These are phyloP conservation scores for Phaeosphaeria sp. DNA, from an alignment of 2,329 filamentous ascomycete species.

Conservation along the genomic window DNA sequence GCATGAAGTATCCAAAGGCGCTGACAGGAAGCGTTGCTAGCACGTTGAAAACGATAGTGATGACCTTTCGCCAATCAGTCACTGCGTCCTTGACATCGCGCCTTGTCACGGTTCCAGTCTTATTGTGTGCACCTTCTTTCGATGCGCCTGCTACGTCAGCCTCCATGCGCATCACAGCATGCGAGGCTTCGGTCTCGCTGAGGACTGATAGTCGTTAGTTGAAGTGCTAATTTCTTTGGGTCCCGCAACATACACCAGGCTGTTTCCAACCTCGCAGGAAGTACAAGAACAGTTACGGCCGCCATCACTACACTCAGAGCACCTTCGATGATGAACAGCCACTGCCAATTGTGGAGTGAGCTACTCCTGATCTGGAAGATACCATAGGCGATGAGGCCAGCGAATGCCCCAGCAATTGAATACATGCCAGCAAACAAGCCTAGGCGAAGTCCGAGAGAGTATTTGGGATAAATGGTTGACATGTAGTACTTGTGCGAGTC, in stretches of 20 bases:
- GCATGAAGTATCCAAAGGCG: not conserved
- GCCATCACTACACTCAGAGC: not conserved
- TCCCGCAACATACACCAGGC: not conserved
- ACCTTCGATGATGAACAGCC: conserved; percentile 1
- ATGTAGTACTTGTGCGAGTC: not conserved
- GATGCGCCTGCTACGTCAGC: not conserved
- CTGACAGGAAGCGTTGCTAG: not conserved
- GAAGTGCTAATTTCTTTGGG: not conserved
- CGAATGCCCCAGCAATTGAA: not conserved
- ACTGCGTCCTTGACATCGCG: not conserved
- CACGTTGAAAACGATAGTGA: not conserved
- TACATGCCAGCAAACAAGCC: not conserved
- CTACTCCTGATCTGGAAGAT: not conserved
- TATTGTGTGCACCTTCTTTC: not conserved
- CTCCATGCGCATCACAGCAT: conserved; percentile 1
- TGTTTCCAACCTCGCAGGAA: not conserved
- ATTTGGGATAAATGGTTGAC: not conserved
- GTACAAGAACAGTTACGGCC: not conserved
- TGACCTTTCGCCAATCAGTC: not conserved
- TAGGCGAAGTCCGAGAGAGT: not conserved
- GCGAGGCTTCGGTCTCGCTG: not conserved
- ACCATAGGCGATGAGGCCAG: not conserved
- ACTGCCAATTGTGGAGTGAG: not conserved
- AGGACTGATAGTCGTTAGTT: not conserved
- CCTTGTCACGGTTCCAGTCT: not conserved